Percentiles rank a stretch among this genome's conserved stretches.
Evolutionary conservation across 106 monocot genomes (phyloP).

Genomic region (Platanthera zijinensis): DNA sequence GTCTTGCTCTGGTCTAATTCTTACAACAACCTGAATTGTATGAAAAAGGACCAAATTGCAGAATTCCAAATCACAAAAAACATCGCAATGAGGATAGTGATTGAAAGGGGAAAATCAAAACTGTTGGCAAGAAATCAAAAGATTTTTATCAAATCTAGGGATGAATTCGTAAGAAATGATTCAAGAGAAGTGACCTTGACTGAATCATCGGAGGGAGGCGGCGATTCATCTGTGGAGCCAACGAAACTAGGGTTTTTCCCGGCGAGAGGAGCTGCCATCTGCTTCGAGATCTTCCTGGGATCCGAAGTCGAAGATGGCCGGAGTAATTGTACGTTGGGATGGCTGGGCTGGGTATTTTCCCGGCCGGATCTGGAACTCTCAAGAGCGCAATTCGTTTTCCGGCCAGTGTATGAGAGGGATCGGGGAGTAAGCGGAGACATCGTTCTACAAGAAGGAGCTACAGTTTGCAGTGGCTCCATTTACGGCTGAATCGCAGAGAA

Average conservation of each 20-base stretch:
- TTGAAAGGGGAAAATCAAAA: not conserved
- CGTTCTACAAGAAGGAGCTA: slow-evolving; percentile 15
- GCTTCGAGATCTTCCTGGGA: slow-evolving; percentile 15
- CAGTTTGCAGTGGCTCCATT: slow-evolving; percentile 25
- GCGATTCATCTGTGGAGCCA: not conserved
- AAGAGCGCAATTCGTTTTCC: slow-evolving; percentile 10
- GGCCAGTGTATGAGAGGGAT: not conserved
- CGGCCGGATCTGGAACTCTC: slow-evolving; percentile 24
- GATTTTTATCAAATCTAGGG: not conserved
- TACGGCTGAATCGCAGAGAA: not conserved
- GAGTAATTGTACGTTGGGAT: slow-evolving; percentile 30
- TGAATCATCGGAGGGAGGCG: slow-evolving; percentile 13
- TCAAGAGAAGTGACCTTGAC: slow-evolving; percentile 27
- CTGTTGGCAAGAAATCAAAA: not conserved
- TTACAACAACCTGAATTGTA: slow-evolving; percentile 50
- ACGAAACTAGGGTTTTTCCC: not conserved
- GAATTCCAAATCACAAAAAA: not conserved
- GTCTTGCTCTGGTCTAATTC: slow-evolving; percentile 41
- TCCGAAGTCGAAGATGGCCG: not conserved
- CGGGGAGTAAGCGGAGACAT: slow-evolving; percentile 16
- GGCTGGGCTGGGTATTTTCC: slow-evolving; percentile 52
- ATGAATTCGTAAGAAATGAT: not conserved
- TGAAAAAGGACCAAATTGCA: not conserved
- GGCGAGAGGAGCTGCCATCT: not conserved
- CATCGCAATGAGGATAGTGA: not conserved